A percentile compares a stretch with the other conserved stretches of the same genome.
These are phyloP conservation scores for Ganoderma leucocontextum DNA, from an alignment of 1,284 basidiomycete species.

Conservation along the genomic window DNA sequence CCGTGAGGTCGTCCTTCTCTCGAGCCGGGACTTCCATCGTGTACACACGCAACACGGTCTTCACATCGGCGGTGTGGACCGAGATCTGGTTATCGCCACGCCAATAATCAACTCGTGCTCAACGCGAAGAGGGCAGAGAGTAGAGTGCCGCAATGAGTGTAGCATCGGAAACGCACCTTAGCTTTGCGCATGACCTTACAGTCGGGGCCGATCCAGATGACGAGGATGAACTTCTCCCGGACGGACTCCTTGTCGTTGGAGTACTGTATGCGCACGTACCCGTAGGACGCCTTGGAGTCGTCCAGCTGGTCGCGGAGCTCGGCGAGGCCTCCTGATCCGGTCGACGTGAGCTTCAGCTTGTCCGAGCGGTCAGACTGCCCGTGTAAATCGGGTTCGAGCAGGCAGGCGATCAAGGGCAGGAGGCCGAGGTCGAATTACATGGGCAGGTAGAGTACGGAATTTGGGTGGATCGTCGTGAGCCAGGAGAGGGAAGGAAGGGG, in stretches of 20 bases:
- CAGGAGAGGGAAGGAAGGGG: neutral
- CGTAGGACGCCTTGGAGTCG: constrained; percentile 81
- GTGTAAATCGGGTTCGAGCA: neutral
- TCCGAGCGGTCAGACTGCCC: constrained; percentile 82
- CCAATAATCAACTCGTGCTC: neutral
- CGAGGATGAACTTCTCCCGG: constrained; percentile 90
- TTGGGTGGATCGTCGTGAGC: neutral
- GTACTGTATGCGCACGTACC: constrained; percentile 84
- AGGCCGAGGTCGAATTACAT: neutral
- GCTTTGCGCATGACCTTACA: constrained; percentile 93
- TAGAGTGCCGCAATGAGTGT: neutral
- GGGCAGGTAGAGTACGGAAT: neutral
- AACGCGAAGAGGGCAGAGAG: neutral
- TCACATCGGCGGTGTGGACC: constrained; percentile 88
- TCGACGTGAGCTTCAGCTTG: constrained; percentile 78
- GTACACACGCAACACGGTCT: constrained; percentile 78
- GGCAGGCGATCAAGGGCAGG: neutral
- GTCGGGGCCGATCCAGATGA: constrained; percentile 88
- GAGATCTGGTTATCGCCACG: constrained; percentile 67
- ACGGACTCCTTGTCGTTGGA: constrained; percentile 88
- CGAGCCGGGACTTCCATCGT: constrained; percentile 88
- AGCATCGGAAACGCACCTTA: constrained; percentile 64
- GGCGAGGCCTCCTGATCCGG: constrained; percentile 79
- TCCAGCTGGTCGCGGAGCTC: constrained; percentile 82
- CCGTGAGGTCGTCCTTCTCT: constrained; percentile 82